Conservation (phyloP, 441 rosid genomes). For the Adansonia madagascariensis region DNA sequence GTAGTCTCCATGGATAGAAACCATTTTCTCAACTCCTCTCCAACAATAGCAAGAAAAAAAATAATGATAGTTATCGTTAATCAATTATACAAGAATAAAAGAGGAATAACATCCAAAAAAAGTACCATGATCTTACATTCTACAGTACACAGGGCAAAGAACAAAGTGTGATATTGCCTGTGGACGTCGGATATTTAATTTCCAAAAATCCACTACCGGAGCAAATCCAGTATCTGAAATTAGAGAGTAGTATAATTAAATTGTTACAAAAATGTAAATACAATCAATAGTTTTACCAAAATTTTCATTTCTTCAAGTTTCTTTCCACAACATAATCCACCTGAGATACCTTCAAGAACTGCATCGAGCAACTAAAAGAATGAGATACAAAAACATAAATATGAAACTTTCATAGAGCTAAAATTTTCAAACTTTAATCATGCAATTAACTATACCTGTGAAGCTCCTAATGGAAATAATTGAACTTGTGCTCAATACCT, state of each 20-base stretch:
- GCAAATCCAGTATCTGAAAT: slow-evolving; percentile 12
- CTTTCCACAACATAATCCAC: slow-evolving; percentile 83
- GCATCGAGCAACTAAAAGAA: slow-evolving; percentile 29
- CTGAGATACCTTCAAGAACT: slow-evolving; percentile 84
- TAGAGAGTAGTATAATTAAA: not conserved
- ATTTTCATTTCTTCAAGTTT: slow-evolving; percentile 72
- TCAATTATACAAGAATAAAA: not conserved
- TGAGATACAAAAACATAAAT: not conserved
- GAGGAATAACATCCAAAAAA: not conserved
- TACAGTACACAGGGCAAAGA: slow-evolving; percentile 84
- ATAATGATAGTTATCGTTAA: not conserved
- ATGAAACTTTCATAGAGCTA: not conserved
- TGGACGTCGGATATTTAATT: slow-evolving; percentile 63
- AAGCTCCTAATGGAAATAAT: too few relatives aligned
- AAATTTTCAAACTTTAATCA: not conserved
- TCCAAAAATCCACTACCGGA: slow-evolving; percentile 60
- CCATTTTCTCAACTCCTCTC: slow-evolving; percentile 96
- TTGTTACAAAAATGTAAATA: not conserved
- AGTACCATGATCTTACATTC: slow-evolving; percentile 57
- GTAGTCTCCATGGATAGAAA: slow-evolving; percentile 87
- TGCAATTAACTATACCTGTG: not conserved
- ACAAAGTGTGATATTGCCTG: slow-evolving; percentile 79
- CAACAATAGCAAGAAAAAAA: slow-evolving; percentile 24
- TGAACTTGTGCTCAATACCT: not conserved
- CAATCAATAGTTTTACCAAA: slow-evolving; percentile 42